Conservation (phyloP, 306 rosid genomes). For the Coriaria nepalensis region DNA sequence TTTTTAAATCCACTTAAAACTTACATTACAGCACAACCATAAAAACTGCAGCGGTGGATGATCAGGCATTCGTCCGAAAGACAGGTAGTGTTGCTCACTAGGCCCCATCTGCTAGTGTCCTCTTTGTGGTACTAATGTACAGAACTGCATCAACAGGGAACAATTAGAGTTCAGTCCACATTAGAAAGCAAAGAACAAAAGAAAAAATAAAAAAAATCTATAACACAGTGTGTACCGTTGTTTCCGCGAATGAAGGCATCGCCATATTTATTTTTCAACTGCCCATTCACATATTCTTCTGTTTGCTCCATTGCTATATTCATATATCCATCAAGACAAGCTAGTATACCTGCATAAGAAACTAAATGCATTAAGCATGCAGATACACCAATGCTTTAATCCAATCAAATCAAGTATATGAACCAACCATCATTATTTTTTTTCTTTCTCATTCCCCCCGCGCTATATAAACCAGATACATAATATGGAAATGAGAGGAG, state of each 20-base stretch:
- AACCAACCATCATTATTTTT: too few species aligned
- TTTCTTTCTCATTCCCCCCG: too few species aligned
- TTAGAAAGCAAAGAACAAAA: background rate
- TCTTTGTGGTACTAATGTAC: slow-evolving; percentile 85
- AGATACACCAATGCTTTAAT: too few species aligned
- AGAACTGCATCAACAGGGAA: slow-evolving; percentile 47
- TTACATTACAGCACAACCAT: too few species aligned
- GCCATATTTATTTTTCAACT: slow-evolving; percentile 86
- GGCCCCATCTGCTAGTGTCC: slow-evolving; percentile 81
- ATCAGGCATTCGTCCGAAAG: too few species aligned
- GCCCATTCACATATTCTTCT: slow-evolving; percentile 90
- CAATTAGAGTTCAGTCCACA: slow-evolving; percentile 4
- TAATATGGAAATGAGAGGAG: too few species aligned
- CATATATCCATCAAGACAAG: slow-evolving; percentile 97
- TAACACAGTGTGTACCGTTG: slow-evolving; percentile 34
- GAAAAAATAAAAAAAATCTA: background rate
- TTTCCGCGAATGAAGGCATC: slow-evolving; percentile 95
- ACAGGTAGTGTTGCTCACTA: slow-evolving; percentile 6
- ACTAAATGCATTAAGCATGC: background rate
- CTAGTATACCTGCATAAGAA: slow-evolving; percentile 62
- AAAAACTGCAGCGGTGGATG: too few species aligned
- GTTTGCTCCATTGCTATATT: slow-evolving; percentile 99
- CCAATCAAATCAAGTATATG: too few species aligned
- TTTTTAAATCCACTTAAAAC: too few species aligned
- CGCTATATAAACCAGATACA: too few species aligned